Base-by-base conservation (phyloP, 2,329 filamentous ascomycete species). In the Capronia epimyces region DNA sequence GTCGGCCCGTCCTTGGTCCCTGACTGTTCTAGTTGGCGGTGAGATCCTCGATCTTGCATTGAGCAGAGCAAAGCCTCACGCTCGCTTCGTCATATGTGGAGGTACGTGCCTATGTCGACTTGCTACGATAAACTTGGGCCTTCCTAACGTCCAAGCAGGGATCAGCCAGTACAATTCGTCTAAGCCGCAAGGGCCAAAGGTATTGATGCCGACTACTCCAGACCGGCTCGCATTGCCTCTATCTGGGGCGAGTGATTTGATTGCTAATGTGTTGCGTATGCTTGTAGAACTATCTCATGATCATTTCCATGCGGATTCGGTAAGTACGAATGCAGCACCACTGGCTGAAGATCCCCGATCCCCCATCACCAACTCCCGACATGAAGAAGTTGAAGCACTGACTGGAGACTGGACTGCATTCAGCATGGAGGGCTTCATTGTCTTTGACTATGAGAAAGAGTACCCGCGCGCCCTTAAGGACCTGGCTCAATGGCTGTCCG, bases 71-170 rank as follows among this genome's bases (percentile, higher is more conserved):
- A 83, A 81, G 49, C 69, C 69, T 45, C 71, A 77, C 63, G 71
- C 84, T 12, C 75, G 84, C 27, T 85, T 89, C 65, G 80, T 84
- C 58, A 84, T 85, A 68, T 88, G 85, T 67, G 85, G 85, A 62
- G 69, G 69, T 71, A 77, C 63, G 70, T 83, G 18, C 15, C 16
- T 37, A 8, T 37, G 34, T 37, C 34, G 5, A 12, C 15, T 37
- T 13, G 34, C 18, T 9, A 15, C 27, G 7, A 3, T 1, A 5
- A 25, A 3, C 12, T n/a, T n/a, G 7, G 15, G 10, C 37, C 9
- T 12, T 34, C 4, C 40, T 25, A 16, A 37, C 21, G 12, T 5
- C 4, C 10, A 83, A 66, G 84, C 84, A 63, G 69, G 68, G 5
- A 87, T 89, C 69, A 82, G 77, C 64, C 77, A 83, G 65, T 88